These are phyloP conservation scores for Xylariaceae sp. DNA, from an alignment of 2,329 filamentous ascomycete species.

Conservation along the genomic window DNA sequence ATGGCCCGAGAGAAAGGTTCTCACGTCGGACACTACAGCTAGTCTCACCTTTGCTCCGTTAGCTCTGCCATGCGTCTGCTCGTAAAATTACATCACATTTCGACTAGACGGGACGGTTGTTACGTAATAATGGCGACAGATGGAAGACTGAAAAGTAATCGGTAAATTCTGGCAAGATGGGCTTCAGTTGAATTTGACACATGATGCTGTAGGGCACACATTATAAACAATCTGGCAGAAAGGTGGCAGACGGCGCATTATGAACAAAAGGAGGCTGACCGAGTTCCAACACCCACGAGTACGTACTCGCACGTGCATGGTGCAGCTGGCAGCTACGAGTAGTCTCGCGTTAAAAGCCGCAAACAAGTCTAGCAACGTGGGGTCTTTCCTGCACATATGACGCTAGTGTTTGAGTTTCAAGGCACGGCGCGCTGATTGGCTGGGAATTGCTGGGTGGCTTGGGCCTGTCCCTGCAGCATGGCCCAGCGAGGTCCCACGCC, in stretches of 20 bases:
- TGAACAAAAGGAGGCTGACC: neutral
- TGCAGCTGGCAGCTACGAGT: neutral
- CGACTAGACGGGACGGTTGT: neutral
- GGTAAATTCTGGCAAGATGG: no score
- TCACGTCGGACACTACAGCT: neutral
- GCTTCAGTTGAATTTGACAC: no score
- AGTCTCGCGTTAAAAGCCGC: neutral
- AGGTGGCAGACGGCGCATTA: neutral
- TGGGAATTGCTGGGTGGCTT: neutral
- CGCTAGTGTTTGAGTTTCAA: neutral
- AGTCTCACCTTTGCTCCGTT: neutral
- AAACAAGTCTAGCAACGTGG: neutral
- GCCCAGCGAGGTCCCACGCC: neutral
- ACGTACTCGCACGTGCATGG: neutral
- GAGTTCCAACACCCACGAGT: neutral
- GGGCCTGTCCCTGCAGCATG: neutral
- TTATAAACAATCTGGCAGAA: neutral
- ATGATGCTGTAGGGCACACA: neutral
- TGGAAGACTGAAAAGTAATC: neutral
- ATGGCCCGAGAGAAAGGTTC: neutral
- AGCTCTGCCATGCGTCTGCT: neutral
- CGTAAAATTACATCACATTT: neutral
- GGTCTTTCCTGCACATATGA: neutral
- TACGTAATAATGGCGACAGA: neutral
- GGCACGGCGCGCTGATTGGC: neutral